These are phyloP conservation scores for Boletellus dicymbophilus DNA, from an alignment of 1,284 basidiomycete genomes.

Conservation along the genomic window DNA sequence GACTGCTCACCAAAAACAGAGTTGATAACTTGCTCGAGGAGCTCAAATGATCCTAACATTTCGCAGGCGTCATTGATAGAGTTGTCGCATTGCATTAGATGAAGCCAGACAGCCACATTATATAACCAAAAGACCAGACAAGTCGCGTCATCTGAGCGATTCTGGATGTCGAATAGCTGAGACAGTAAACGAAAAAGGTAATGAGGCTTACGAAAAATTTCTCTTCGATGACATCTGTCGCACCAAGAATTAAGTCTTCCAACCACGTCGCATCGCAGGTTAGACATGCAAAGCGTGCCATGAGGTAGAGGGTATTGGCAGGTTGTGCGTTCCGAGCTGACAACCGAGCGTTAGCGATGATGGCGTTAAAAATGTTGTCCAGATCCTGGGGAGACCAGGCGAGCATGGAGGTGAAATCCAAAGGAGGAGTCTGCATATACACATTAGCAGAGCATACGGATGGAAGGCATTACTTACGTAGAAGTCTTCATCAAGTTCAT, in stretches of 20 bases:
- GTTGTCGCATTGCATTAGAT: conserved; percentile 86
- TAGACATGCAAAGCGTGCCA: conserved; percentile 86
- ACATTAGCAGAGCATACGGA: conserved; percentile 16
- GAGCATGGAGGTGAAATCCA: conserved; percentile 83
- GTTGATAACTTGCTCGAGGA: conserved; percentile 89
- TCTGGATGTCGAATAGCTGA: conserved; percentile 45
- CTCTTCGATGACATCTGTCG: conserved; percentile 91
- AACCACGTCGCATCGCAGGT: conserved; percentile 88
- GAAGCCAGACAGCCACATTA: conserved; percentile 88
- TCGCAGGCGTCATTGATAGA: conserved; percentile 77
- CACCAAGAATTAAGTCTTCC: conserved; percentile 89
- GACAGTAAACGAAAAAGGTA: not conserved
- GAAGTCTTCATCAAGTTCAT: conserved; percentile 44
- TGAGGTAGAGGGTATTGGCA: conserved; percentile 81
- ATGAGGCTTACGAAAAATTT: conserved; percentile 82
- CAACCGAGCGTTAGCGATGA: conserved; percentile 74
- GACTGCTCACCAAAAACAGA: conserved; percentile 82
- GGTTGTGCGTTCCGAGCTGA: conserved; percentile 73
- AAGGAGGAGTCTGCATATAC: conserved; percentile 58
- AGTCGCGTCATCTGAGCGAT: conserved; percentile 81
- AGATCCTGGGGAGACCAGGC: conserved; percentile 85
- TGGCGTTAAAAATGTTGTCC: conserved; percentile 75
- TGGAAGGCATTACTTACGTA: conserved; percentile 48
- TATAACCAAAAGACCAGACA: conserved; percentile 94
- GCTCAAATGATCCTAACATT: conserved; percentile 75